phyloP scores from a whole-genome alignment of 2,329 filamentous ascomycete species.

The Calonectria leucothoes region DNA sequence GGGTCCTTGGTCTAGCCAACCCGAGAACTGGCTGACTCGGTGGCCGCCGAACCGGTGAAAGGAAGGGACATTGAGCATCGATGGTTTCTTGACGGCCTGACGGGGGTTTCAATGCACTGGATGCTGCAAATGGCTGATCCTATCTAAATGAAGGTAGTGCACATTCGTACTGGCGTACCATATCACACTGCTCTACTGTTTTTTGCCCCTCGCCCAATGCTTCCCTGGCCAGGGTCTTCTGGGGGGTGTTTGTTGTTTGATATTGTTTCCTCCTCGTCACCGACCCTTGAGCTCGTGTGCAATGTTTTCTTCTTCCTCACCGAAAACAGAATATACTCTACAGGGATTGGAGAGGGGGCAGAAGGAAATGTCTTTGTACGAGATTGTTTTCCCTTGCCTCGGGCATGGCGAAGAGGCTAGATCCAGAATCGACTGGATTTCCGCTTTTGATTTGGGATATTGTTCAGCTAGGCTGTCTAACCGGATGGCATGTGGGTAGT shows the following conservation, averaged over 20 bases:
- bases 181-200: background rate
- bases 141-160: background rate
- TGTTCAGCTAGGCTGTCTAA: conserved; percentile 10
- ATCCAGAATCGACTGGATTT: conserved; percentile 4
- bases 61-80: conserved; percentile 12
- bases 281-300: background rate
- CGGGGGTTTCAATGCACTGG: conserved; percentile 30
- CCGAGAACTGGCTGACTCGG: conserved; percentile 13
- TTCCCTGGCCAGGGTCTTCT: background rate
- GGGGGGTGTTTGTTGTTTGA: background rate
- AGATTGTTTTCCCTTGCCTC: background rate
- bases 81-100: conserved; percentile 10
- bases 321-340: background rate
- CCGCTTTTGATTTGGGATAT: conserved; percentile 6
- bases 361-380: background rate
- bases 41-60: conserved; percentile 8
- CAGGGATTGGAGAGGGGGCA: background rate
- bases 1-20: conserved; percentile 10
- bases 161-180: background rate
- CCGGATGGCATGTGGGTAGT: conserved; percentile 13
- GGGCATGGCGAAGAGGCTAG: conserved; percentile 19
- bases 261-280: conserved; percentile 10
- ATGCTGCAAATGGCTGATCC: conserved; percentile 36
- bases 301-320: background rate
- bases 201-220: background rate